A percentile compares a stretch with the other conserved stretches of the same genome.
These are phyloP conservation scores for Calonectria multiphialidica DNA, from an alignment of 2,329 filamentous ascomycete genomes.

Conservation along the genomic window DNA sequence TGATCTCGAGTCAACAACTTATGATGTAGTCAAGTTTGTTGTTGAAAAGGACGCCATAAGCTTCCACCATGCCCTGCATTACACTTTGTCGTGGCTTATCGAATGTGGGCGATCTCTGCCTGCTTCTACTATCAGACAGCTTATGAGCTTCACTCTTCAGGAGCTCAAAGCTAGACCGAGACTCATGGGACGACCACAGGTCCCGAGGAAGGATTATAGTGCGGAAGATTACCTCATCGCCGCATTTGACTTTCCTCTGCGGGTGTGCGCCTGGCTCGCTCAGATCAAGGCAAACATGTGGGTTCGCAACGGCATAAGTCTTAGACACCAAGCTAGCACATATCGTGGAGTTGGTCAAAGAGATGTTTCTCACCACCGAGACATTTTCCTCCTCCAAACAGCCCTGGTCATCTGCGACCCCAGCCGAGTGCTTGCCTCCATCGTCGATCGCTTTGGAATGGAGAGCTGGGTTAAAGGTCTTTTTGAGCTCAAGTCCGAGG, in stretches of 20 bases:
- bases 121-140: constrained; percentile 71
- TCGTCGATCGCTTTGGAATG: constrained; percentile 93
- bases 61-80: constrained; percentile 97
- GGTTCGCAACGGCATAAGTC: constrained; percentile 96
- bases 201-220: constrained; percentile 68
- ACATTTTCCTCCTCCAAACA: constrained; percentile 93
- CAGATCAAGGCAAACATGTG: constrained; percentile 99
- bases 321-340: constrained; percentile 93
- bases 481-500: constrained; percentile 78
- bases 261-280: constrained; percentile 95
- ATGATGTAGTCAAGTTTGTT: constrained; percentile 84
- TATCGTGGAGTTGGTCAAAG: constrained; percentile 91
- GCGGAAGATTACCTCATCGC: constrained; percentile 87
- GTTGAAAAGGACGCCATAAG: constrained; percentile 93
- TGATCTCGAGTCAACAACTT: constrained; percentile 67
- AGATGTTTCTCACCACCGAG: constrained; percentile 93
- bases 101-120: constrained; percentile 86
- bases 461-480: constrained; percentile 87
- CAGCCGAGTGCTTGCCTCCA: constrained; percentile 85
- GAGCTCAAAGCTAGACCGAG: constrained; percentile 76
- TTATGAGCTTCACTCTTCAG: constrained; percentile 79
- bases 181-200: constrained; percentile 70
- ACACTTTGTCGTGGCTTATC: constrained; percentile 94
- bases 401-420: constrained; percentile 89
- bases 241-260: constrained; percentile 91